Evolutionary conservation across 2,329 filamentous ascomycete genomes (phyloP).

Genomic region (Fusarium chlamydosporum): DNA sequence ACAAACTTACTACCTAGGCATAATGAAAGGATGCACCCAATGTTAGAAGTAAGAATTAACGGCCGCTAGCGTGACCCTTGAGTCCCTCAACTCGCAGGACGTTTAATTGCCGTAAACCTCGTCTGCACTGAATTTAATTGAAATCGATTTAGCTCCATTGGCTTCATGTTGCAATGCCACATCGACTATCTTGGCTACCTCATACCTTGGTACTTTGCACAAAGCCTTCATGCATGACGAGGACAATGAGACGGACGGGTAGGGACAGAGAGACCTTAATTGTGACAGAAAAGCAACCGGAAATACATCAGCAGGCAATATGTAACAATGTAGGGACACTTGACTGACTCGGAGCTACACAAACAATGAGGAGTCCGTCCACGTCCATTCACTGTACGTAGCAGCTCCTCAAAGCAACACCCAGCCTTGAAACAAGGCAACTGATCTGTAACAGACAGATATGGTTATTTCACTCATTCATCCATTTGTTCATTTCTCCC

Average conservation of each 20-base stretch:
- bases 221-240: slow-evolving; percentile 1
- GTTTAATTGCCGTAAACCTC: slow-evolving; percentile 37
- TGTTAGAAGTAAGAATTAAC: slow-evolving; percentile 42
- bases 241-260: background rate
- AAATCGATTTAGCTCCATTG: slow-evolving; percentile 8
- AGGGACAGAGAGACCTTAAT: slow-evolving; percentile 6
- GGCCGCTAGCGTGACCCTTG: slow-evolving; percentile 45
- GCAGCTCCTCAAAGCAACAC: slow-evolving; percentile 1
- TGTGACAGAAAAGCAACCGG: background rate
- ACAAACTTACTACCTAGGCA: slow-evolving; percentile 16
- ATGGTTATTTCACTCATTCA: slow-evolving; percentile 2
- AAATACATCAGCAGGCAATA: slow-evolving; percentile 1
- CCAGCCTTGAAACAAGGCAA: slow-evolving; percentile 21
- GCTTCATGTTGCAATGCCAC: slow-evolving; percentile 7
- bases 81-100: slow-evolving; percentile 26
- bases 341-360: slow-evolving; percentile 11
- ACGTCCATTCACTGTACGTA: slow-evolving; percentile 13
- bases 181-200: background rate
- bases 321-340: slow-evolving; percentile 1
- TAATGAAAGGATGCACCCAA: slow-evolving; percentile 29
- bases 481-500: slow-evolving; percentile 5
- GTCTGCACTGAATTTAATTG: slow-evolving; percentile 12
- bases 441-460: slow-evolving; percentile 1
- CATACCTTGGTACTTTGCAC: background rate
- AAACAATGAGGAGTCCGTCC: slow-evolving; percentile 21